Base-by-base conservation (phyloP, 257 asterid species). In the Fraxinus excelsior region DNA sequence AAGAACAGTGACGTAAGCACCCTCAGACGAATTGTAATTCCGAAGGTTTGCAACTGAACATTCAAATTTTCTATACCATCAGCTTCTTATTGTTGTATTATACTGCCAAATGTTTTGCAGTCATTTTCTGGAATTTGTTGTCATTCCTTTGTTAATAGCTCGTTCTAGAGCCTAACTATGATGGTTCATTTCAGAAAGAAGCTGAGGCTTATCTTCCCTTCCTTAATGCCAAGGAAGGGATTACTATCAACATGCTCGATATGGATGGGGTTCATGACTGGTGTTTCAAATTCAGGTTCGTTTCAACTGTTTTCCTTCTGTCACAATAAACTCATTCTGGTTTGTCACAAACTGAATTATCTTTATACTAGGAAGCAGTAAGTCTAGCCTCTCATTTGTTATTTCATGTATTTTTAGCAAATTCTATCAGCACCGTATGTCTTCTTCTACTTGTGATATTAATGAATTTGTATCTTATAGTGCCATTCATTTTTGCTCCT, bases 231-330 rank as follows among this genome's bases (percentile, higher is more conserved):
- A 53, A 53, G 64, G 64, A 53, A 53, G 64, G 64, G 64, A 53
- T 18, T 53, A 7, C 64, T n/a, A 53, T 53, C 26, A 53, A 53
- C 64, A 53, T 53, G 64, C 64, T 53, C 2, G 64, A 53, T 67
- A 86, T 88, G 92, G 91, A 86, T 78, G 92, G 88, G 71, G 77
- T 76, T 58, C 90, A 83, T 5, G 85, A 81, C 62, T 88, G 92
- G 92, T 67, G 78, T 80, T 86, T 89, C 85, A 53, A 21, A 53
- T 53, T 53, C 64, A 53, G 64, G 64, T 18, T 4, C 7, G 60
- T 51, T 51, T 51, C 60, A 53, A 12, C 16, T 12, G 18, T 12
- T 42, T 42, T 42, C 18, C 1, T 42, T 42, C 18, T 42, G 51
- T 42, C 5, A 0, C 18, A 11, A 42, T 42, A 12, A 42, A 42